A percentile compares a stretch with the other conserved stretches of the same genome.
phyloP scores from a whole-genome alignment of 495 filamentous ascomycete genomes.

The Aspergillus olivimuriae region DNA sequence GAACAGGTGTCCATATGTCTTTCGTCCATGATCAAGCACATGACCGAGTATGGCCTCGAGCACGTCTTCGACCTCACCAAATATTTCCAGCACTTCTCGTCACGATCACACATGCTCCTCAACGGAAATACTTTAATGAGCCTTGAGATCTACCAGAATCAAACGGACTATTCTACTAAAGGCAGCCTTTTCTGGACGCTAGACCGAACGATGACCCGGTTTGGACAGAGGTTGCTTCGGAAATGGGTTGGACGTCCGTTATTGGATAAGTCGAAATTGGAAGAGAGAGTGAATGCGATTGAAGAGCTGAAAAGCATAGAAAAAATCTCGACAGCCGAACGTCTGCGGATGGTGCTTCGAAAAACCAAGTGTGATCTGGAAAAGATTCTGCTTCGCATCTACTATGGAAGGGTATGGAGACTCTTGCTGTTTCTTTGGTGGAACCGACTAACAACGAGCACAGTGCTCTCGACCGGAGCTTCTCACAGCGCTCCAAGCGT shows the following conservation, averaged over 20 bases:
- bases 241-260: constrained; percentile 95
- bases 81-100: constrained; percentile 95
- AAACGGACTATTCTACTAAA: constrained; percentile 78
- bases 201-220: constrained; percentile 85
- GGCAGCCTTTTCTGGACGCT: constrained; percentile 95
- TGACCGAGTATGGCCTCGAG: constrained; percentile 89
- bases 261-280: constrained; percentile 67
- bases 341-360: constrained; percentile 59
- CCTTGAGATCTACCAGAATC: constrained; percentile 92
- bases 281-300: constrained; percentile 81
- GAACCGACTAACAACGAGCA: constrained; percentile 18
- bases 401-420: constrained; percentile 69
- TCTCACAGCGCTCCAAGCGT: constrained; percentile 72
- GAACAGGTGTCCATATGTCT: constrained; percentile 87
- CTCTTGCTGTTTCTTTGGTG: not conserved
- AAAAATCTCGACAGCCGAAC: constrained; percentile 61
- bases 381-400: constrained; percentile 87
- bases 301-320: constrained; percentile 75
- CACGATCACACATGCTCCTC: constrained; percentile 89
- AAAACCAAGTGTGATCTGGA: constrained; percentile 80
- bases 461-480: constrained; percentile 86
- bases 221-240: constrained; percentile 79
- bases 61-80: constrained; percentile 97
- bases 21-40: constrained; percentile 92
- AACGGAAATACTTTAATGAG: constrained; percentile 94